These are phyloP conservation scores for Candida odintsovae DNA, from an alignment of 805 yeast genomes.

Conservation along the genomic window DNA sequence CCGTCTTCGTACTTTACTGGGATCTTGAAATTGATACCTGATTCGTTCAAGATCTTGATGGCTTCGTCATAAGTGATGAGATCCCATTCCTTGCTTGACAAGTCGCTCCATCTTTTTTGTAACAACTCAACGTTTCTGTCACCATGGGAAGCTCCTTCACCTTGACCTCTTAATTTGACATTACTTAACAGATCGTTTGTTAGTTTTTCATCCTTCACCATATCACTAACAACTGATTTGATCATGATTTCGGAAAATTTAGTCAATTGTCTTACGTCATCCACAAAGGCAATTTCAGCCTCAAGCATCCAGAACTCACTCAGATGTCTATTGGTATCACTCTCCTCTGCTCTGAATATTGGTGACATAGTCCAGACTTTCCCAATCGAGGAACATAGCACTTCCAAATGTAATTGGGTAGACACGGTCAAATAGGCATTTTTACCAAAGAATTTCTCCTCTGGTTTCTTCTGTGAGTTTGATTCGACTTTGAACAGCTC, in stretches of 20 bases:
- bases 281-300: constrained; percentile 74
- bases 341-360: constrained; percentile 88
- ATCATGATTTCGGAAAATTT: constrained; percentile 67
- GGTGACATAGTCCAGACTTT: constrained; percentile 89
- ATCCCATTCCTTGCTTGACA: constrained; percentile 54
- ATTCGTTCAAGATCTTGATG: constrained; percentile 39
- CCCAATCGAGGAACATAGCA: constrained; percentile 62
- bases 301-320: constrained; percentile 98
- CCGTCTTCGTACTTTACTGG: constrained; percentile 65
- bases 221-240: constrained; percentile 36
- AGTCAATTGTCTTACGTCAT: constrained; percentile 54
- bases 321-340: constrained; percentile 87
- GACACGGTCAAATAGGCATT: constrained; percentile 80
- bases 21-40: constrained; percentile 31
- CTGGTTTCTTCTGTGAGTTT: constrained; percentile 15
- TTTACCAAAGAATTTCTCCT: constrained; percentile 51
- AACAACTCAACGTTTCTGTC: constrained; percentile 26
- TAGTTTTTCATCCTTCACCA: constrained; percentile 20
- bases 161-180: constrained; percentile 2
- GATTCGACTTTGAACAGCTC: constrained; percentile 65
- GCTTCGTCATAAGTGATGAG: constrained; percentile 75
- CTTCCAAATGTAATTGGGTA: constrained; percentile 87
- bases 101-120: constrained; percentile 49
- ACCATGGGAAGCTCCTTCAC: constrained; percentile 23
- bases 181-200: constrained; percentile 15